These are phyloP conservation scores for Manihot esculenta DNA, from an alignment of 441 rosid species.

Conservation along the genomic window DNA sequence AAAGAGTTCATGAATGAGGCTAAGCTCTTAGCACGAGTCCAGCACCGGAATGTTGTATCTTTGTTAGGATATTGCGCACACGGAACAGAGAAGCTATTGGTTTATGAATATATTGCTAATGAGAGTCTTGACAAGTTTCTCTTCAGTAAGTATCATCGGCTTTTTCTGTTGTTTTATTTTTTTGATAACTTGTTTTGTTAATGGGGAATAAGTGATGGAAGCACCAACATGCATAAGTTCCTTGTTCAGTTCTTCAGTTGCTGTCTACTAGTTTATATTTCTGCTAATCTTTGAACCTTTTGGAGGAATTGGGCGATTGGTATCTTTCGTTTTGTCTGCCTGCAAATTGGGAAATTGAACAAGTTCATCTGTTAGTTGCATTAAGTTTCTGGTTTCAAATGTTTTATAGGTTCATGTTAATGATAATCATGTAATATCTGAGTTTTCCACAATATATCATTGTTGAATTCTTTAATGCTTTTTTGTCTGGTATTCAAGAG, in stretches of 20 bases:
- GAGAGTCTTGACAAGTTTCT: conserved; percentile 93
- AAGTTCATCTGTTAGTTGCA: not conserved
- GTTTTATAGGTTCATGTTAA: not conserved
- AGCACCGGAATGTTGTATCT: conserved; percentile 89
- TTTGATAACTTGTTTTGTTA: not conserved
- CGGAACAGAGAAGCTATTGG: conserved; percentile 76
- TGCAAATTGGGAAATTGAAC: not conserved
- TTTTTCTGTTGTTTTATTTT: conserved; percentile 6
- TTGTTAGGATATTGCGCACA: conserved; percentile 81
- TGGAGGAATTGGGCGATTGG: not conserved
- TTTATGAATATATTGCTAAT: conserved; percentile 71
- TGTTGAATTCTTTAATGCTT: too few species aligned
- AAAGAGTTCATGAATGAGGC: conserved; percentile 86
- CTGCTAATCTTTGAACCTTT: not conserved
- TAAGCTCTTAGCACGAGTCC: conserved; percentile 77
- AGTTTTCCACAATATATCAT: not conserved
- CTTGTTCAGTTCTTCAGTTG: not conserved
- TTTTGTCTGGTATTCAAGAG: not conserved
- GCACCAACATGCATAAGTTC: not conserved
- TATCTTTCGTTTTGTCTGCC: not conserved
- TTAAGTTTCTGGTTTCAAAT: not conserved
- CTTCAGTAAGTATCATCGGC: conserved; percentile 65
- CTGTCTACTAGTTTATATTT: not conserved
- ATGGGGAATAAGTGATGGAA: conserved; percentile 6
- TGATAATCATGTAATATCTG: not conserved